phyloP scores from a whole-genome alignment of 1,284 basidiomycete genomes.

The Volvariella volvacea region DNA sequence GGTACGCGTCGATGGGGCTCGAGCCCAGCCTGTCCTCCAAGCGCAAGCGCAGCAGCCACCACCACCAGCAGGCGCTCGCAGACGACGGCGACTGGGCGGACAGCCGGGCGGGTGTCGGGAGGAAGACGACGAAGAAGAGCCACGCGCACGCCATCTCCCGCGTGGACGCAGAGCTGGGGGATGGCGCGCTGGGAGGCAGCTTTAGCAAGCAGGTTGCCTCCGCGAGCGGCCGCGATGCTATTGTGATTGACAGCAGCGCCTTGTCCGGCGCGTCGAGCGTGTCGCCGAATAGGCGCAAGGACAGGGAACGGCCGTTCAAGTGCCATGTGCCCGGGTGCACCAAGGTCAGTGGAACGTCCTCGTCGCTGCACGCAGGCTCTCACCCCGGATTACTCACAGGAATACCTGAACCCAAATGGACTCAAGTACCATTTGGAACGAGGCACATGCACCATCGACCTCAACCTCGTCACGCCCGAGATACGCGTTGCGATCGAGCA shows the following conservation, averaged over 20 bases:
- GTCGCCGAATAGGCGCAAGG: too few species aligned
- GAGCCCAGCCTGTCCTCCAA: neutral
- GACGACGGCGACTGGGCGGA: constrained; percentile 5
- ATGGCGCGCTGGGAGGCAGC: too few species aligned
- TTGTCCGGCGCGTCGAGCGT: too few species aligned
- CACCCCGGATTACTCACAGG: constrained; percentile 12
- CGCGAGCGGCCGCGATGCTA: too few species aligned
- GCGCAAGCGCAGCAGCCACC: constrained; percentile 6
- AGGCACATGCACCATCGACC: constrained; percentile 44
- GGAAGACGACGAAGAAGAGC: constrained; percentile 5
- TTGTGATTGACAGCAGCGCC: too few species aligned
- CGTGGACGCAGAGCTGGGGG: too few species aligned
- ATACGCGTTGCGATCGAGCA: too few species aligned
- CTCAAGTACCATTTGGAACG: constrained; percentile 58
- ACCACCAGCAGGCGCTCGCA: constrained; percentile 6
- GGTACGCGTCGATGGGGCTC: constrained; percentile 4
- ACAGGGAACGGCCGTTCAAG: too few species aligned
- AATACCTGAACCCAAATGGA: constrained; percentile 57
- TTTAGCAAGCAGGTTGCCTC: too few species aligned
- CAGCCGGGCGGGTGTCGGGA: too few species aligned
- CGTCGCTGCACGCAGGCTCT: neutral
- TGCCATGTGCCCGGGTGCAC: constrained; percentile 32
- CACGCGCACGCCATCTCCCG: constrained; percentile 1
- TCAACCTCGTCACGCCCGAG: too few species aligned
- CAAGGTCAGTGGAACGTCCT: constrained; percentile 25